Evolutionary conservation across 2,329 filamentous ascomycete genomes (phyloP), one percentile per base, ranked within the genome.

Genomic region (Verticillium tricorpus): DNA sequence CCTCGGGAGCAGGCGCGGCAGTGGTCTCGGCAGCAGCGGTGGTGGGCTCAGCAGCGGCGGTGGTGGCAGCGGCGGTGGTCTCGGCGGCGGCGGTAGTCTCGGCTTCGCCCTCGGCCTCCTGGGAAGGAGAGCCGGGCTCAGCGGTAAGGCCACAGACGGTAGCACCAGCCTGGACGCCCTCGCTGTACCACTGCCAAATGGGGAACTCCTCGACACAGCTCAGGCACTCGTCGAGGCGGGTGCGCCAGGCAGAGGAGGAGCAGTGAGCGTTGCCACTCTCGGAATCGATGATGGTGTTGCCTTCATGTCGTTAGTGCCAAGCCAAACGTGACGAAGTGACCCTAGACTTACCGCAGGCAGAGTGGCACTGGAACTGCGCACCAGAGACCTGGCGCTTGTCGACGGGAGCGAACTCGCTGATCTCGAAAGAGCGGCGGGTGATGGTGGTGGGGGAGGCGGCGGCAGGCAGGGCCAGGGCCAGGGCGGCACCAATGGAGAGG

Each of bases 181-280:
- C 61, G 17, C 77, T 75, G 58, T 82, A 82, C 63, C 75, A 72
- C 54, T 73, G 66, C 79, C 79, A 81, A 65, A 82, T 78, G 34
- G 79, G 69, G 59, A 73, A 76, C 22, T 74, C 67, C 35, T 74
- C 64, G 52, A 79, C 79, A 62, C 80, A 82, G 56, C 77, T 69
- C 32, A 82, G 72, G 65, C 81, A 84, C 32, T 69, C 75, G 28
- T 76, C 68, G 69, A 81, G 77, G 64, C 77, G 71, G 15, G 69
- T 65, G 25, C 73, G 64, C 75, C 82, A 84, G 55, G 72, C 65
- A 58, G 70, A 8, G 72, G 67, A 73, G 17, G 70, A 65, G 63
- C 74, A 76, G 68, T 73, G 72, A 60, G 45, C 45, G 19, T 69
- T 69, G 5, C 67, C 63, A 14, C 64, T 61, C 12, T 61, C 56